Conservation (phyloP, 106 monocot species). For the Vanilla planifolia region DNA sequence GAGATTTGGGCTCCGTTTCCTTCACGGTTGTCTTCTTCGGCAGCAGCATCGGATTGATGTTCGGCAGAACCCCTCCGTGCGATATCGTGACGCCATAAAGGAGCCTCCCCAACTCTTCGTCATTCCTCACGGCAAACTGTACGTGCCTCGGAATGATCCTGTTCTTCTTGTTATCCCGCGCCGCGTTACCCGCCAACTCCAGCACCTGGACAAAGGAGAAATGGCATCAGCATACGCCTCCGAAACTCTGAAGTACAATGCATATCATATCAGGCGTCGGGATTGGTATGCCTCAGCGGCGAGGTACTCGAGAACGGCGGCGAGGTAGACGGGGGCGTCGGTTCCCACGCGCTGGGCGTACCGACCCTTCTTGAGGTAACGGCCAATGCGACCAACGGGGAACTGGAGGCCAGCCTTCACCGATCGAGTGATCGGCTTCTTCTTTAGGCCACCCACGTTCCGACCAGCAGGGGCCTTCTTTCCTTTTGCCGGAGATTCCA, state of each 20-base stretch:
- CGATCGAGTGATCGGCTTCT: constrained; percentile 12
- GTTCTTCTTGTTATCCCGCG: constrained; percentile 17
- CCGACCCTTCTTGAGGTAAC: constrained; percentile 63
- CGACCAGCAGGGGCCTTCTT: constrained; percentile 20
- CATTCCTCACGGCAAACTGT: constrained; percentile 8
- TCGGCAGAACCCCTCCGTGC: constrained; percentile 1
- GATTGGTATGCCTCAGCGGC: constrained; percentile 44
- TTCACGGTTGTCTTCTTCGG: constrained; percentile 1
- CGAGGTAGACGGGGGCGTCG: constrained; percentile 70
- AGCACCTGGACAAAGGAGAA: neutral
- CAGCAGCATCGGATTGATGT: constrained; percentile 11
- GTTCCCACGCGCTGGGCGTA: constrained; percentile 56
- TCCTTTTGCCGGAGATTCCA: constrained; percentile 7
- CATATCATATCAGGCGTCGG: neutral
- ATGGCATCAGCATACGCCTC: too few species aligned
- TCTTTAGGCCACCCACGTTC: constrained; percentile 17
- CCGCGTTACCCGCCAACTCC: constrained; percentile 19
- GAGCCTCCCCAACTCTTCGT: constrained; percentile 9
- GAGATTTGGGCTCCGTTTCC: neutral
- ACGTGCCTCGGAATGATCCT: constrained; percentile 9
- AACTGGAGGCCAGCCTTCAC: constrained; percentile 42
- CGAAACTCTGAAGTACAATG: too few species aligned
- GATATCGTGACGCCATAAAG: constrained; percentile 4
- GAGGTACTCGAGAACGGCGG: constrained; percentile 81
- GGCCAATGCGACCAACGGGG: constrained; percentile 69